Evolutionary conservation across 2,329 filamentous ascomycete genomes (phyloP), one percentile per base, ranked within the genome.

Genomic region (Geosmithia morbida): DNA sequence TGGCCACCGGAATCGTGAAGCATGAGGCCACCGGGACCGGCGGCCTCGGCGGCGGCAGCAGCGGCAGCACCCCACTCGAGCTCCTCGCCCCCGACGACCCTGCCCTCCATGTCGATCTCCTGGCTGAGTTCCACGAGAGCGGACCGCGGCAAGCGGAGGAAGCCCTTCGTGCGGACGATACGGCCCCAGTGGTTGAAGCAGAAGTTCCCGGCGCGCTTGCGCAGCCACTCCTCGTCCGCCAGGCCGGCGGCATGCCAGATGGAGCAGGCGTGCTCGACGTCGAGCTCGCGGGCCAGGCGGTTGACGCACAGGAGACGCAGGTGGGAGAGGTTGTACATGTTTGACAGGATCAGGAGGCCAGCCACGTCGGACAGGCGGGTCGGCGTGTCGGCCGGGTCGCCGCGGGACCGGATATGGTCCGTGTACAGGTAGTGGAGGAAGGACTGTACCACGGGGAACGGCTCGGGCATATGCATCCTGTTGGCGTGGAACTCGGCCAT

Each of bases 401-500:
- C 61, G 5, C 66, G 63, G 41, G 70, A 66, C 53, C 79, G 71
- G 54, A 98, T 96, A 55, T 83, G 90, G 63, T 98, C 92, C 0
- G 92, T 96, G 65, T 98, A 98, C 1, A 98, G 77, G 59, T 96
- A 98, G 65, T 92, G 90, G 26, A 98, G 73, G 59, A 98, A 98
- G 1, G 90, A 87, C 55, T 87, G 88, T 44, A 98, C 92, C 0
- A 95, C 88, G 1, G 81, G 83, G 63, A 96, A 97, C 1, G 90
- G 89, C 59, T 98, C 94, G 0, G 92, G 90, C 43, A 98, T 95
- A 65, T 98, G 90, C 84, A 98, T 92, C 63, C 86, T 88, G 58
- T 92, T 92, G 16, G 87, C 92, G 61, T 98, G 92, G 57, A 94
- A 98, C 61, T 98, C 92, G 13, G 85, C 82, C 92, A 98, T 98